Conservation (phyloP, 495 filamentous ascomycete species). For the Talaromyces stipitatus region DNA sequence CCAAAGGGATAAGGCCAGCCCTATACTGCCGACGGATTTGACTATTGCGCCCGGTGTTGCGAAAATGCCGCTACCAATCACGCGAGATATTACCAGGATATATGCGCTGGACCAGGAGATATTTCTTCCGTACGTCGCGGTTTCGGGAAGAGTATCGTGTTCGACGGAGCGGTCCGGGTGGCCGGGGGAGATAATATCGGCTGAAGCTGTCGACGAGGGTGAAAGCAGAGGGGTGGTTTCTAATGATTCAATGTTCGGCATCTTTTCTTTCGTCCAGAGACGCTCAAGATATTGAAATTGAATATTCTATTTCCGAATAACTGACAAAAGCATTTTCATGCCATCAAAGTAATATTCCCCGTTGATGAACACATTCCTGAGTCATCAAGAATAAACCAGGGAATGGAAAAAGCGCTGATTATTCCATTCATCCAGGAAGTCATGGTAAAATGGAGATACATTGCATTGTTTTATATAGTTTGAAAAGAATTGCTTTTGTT, state of each 20-base stretch:
- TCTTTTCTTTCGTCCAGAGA: neutral
- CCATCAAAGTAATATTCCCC: neutral
- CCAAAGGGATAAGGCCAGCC: constrained; percentile 58
- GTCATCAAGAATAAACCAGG: neutral
- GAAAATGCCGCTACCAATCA: constrained; percentile 72
- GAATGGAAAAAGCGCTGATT: neutral
- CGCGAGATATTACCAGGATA: constrained; percentile 67
- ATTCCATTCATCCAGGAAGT: neutral
- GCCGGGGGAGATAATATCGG: neutral
- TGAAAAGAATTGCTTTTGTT: neutral
- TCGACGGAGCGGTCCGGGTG: constrained; percentile 29
- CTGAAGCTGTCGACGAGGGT: neutral
- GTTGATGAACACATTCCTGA: neutral
- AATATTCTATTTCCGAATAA: neutral
- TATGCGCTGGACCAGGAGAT: constrained; percentile 62
- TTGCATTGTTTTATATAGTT: neutral
- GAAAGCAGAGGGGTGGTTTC: constrained; percentile 1
- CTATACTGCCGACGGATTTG: constrained; percentile 59
- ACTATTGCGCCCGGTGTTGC: constrained; percentile 64
- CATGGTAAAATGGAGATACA: neutral
- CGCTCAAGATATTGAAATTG: neutral
- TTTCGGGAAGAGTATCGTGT: constrained; percentile 49
- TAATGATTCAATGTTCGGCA: constrained; percentile 1
- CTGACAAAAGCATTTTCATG: neutral
- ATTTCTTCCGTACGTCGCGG: constrained; percentile 46